phyloP scores from a whole-genome alignment of 805 yeast genomes.

The Monosporozyma siamensis region DNA sequence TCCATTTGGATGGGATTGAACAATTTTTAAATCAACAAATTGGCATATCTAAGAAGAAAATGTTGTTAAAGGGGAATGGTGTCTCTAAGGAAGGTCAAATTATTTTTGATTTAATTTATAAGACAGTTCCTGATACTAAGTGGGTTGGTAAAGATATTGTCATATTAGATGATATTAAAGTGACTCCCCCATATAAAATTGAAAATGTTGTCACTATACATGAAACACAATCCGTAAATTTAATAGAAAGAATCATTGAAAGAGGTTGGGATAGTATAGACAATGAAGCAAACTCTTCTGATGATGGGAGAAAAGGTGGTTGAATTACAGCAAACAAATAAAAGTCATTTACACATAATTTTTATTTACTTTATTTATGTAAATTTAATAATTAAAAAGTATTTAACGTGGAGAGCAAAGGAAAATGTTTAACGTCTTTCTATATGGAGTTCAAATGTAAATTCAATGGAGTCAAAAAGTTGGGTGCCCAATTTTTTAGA shows the following conservation, averaged over 20 bases:
- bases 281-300: constrained; percentile 5
- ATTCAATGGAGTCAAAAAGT: constrained; percentile 36
- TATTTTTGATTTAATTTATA: constrained; percentile 36
- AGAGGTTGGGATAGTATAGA: constrained; percentile 41
- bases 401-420: too few relatives aligned
- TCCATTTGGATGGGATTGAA: constrained; percentile 24
- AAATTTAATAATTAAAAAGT: too few relatives aligned
- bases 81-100: constrained; percentile 37
- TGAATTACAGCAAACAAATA: constrained; percentile 24
- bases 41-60: constrained; percentile 17
- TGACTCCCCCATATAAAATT: constrained; percentile 37
- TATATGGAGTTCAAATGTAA: constrained; percentile 21
- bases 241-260: constrained; percentile 42
- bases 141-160: constrained; percentile 39
- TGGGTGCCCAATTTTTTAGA: constrained; percentile 43
- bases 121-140: constrained; percentile 36
- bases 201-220: constrained; percentile 17
- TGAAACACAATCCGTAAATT: constrained; percentile 28
- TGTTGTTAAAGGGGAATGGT: constrained; percentile 28
- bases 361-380: too few relatives aligned
- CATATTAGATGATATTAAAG: constrained; percentile 38
- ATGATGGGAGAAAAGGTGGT: constrained; percentile 43
- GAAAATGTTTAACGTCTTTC: too few relatives aligned
- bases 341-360: too few relatives aligned
- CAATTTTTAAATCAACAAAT: constrained; percentile 20